phyloP scores from a whole-genome alignment of 2,329 filamentous ascomycete genomes.

The Trichoderma afroharzianum region DNA sequence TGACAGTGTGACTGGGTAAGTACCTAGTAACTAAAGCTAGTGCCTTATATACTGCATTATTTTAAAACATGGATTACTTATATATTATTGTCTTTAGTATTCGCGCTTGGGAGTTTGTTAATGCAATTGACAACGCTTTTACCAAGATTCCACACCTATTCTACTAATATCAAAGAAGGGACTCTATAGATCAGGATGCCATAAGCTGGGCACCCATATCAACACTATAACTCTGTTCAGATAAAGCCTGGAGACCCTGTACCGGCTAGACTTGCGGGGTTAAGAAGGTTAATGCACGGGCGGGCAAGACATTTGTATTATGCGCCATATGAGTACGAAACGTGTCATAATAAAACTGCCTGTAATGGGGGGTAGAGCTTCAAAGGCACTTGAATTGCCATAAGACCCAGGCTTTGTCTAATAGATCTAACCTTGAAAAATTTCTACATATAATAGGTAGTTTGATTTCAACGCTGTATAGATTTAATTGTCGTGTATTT shows the following conservation, averaged over 20 bases:
- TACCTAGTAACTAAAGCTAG: not conserved
- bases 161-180: not conserved
- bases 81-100: not conserved
- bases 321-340: conserved; percentile 2
- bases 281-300: not conserved
- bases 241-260: conserved; percentile 3
- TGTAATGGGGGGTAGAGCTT: conserved; percentile 1
- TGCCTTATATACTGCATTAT: not conserved
- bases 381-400: not conserved
- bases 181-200: not conserved
- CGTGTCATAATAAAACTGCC: not conserved
- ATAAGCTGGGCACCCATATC: not conserved
- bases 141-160: not conserved
- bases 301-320: conserved; percentile 9
- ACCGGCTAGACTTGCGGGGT: not conserved
- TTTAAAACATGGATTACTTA: not conserved
- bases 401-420: not conserved
- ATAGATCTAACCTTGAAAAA: not conserved
- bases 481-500: not conserved
- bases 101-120: not conserved
- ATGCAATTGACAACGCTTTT: not conserved
- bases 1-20: conserved; percentile 6
- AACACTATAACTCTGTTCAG: not conserved
- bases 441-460: not conserved
- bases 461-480: not conserved